Evolutionary conservation across 805 yeast genomes (phyloP).

Genomic region (Debaryomyces prosopidis): DNA sequence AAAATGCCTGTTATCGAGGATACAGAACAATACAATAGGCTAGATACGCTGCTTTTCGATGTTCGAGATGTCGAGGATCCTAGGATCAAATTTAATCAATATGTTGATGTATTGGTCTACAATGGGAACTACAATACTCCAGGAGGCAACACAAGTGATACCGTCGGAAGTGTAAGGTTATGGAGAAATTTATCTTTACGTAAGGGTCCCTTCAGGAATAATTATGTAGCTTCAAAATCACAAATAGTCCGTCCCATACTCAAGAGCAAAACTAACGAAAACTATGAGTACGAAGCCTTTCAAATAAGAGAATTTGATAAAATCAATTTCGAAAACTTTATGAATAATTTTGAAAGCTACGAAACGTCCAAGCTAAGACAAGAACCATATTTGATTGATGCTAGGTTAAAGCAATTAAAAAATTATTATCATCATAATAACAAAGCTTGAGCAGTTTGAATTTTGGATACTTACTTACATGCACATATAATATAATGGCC

Average conservation of each 20-base stretch:
- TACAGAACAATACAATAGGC: not conserved
- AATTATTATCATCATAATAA: conserved; percentile 14
- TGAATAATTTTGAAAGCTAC: conserved; percentile 14
- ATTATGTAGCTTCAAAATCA: not conserved
- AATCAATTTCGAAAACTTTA: conserved; percentile 18
- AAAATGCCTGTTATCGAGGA: conserved; percentile 8
- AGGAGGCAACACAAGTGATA: not conserved
- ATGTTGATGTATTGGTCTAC: conserved; percentile 16
- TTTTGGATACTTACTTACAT: too few relatives aligned
- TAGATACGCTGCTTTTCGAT: conserved; percentile 6
- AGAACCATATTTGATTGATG: conserved; percentile 9
- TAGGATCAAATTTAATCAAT: conserved; percentile 14
- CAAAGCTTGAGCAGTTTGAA: not conserved
- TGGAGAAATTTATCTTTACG: not conserved
- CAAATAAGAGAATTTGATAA: conserved; percentile 15
- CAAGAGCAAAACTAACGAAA: conserved; percentile 23
- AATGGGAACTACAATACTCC: conserved; percentile 3
- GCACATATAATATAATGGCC: too few relatives aligned
- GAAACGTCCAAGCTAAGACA: conserved; percentile 14
- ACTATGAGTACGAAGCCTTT: conserved; percentile 20
- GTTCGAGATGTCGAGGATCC: conserved; percentile 1
- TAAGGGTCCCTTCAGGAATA: not conserved
- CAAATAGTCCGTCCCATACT: conserved; percentile 20
- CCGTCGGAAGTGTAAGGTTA: not conserved
- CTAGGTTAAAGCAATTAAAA: conserved; percentile 15